Percentiles rank a stretch among this genome's conserved stretches.
These are phyloP conservation scores for Nyssa sinensis DNA, from an alignment of 148 eudicot genomes.

Conservation along the genomic window DNA sequence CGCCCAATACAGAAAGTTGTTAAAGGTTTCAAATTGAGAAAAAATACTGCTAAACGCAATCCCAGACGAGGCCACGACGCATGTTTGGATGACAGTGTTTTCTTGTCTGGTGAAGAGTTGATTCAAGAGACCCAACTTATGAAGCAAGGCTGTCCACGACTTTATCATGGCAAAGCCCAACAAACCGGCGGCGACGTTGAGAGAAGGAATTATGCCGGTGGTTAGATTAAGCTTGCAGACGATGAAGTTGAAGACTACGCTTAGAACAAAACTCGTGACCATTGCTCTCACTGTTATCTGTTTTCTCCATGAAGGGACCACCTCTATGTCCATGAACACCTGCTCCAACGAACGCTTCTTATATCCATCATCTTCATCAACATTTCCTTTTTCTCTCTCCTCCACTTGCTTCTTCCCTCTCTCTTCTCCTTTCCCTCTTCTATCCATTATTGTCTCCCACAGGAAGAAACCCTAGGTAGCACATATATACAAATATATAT, in stretches of 20 bases:
- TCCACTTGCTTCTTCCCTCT: too few relatives aligned
- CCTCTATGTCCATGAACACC: constrained; percentile 8
- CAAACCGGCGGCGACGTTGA: constrained; percentile 39
- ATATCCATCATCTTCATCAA: too few relatives aligned
- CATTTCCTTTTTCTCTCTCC: too few relatives aligned
- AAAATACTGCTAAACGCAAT: constrained; percentile 38
- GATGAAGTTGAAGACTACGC: constrained; percentile 30
- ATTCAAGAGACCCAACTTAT: constrained; percentile 20
- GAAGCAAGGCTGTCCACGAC: constrained; percentile 18
- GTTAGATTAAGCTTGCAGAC: constrained; percentile 38
- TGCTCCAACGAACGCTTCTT: constrained; percentile 24
- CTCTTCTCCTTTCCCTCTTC: too few relatives aligned
- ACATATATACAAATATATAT: too few relatives aligned
- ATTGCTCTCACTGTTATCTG: constrained; percentile 34
- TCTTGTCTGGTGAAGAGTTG: constrained; percentile 45
- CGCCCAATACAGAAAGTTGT: not conserved
- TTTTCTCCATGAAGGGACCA: constrained; percentile 36
- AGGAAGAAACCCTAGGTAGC: too few relatives aligned
- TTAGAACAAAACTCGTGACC: constrained; percentile 22
- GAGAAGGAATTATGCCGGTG: constrained; percentile 37
- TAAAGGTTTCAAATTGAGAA: not conserved
- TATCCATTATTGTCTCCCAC: too few relatives aligned
- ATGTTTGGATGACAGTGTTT: constrained; percentile 36
- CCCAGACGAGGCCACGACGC: constrained; percentile 41
- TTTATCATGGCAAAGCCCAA: constrained; percentile 31